Evolutionary conservation across 768 basidiomycete genomes (phyloP), one percentile per base, ranked within the genome.

Genomic region (Tricholomella constricta): DNA sequence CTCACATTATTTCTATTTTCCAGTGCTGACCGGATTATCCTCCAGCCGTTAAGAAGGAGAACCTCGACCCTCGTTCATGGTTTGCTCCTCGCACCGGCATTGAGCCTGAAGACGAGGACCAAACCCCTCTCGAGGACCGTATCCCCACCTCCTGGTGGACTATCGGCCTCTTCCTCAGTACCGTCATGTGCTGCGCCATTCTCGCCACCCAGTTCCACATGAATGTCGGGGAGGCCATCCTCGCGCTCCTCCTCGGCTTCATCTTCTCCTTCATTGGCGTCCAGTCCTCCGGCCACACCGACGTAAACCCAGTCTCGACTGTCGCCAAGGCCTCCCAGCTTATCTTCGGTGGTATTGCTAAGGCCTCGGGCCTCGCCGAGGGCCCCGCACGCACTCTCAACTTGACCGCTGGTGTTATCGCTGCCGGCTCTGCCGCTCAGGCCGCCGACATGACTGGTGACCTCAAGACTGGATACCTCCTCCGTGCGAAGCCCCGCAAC

Each of bases 211-310:
- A 77, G 40, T 84, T 80, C 72, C 61, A 74, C 56, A 76, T 81
- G 74, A 82, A 81, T 54, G 80, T 84, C 54, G 82, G 82, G 26
- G 80, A 81, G 46, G 78, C 76, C 25, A 68, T 85, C 62, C 76
- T 85, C 40, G 67, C 83, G 8, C 77, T 86, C 42, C 20, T 86
- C 52, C 75, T 85, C 36, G 80, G 80, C 27, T 86, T 85, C 72
- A 40, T 85, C 36, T 87, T 86, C 70, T 83, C 83, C 26, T 85
- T 87, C 70, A 81, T 86, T 57, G 84, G 80, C 36, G 83, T 83
- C 8, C 83, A 85, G 63, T 82, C 78, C 44, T 61, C 78, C 27
- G 83, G 85, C 20, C 69, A 76, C 53, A 86, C 83, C 5, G 82
- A 84, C 54, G 75, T 86, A 62, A 84, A 84, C 62, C 84, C 83